Base-by-base conservation (phyloP, 2,329 filamentous ascomycete genomes). In the Ceratocystis smalleyi region DNA sequence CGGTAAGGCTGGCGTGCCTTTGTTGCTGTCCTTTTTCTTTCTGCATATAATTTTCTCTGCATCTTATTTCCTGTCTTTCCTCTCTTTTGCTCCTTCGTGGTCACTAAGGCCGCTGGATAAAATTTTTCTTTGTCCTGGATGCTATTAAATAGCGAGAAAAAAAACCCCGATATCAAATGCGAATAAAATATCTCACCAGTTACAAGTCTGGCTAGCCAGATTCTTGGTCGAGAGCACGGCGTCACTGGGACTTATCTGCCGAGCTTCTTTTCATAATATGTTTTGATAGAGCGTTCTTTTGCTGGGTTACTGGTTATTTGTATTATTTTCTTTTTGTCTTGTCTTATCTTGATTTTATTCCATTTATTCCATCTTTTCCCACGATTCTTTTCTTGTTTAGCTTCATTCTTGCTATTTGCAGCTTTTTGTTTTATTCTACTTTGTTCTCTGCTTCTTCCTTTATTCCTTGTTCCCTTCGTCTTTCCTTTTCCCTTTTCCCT, bases 171-270 rank as follows among this genome's bases (percentile, higher is more conserved):
- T 57, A 57, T 57, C 24, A 57, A 17, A 35, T 24, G 17, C 54
- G 54, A 35, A 57, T 57, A 57, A 57, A 57, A 57, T 57, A 57
- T 57, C 54, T 57, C 54, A 57, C 17, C 54, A 57, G 24, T 35
- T 57, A 35, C 54, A 57, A 35, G 54, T 35, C 32, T n/a, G 54
- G 15, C 47, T 51, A 22, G 47, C 54, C 24, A 35, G 51, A 24
- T 55, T 32, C 27, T 10, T 30, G 24, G 24, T 32, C 51, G 27
- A 57, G 8, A 57, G 54, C 54, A 35, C 27, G 27, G 24, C 15
- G 30, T 35, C 12, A 57, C 54, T 57, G 7, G 22, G n/a, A n/a
- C 30, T 24, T 57, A 35, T 57, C 27, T n/a, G 7, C 10, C 5
- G 6, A 57, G 54, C 15, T 35, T 35, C 54, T 57, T 57, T n/a